A percentile compares a stretch with the other conserved stretches of the same genome.
phyloP scores from a whole-genome alignment of 78 protist genomes.

The Dictyostelium firmibasis region DNA sequence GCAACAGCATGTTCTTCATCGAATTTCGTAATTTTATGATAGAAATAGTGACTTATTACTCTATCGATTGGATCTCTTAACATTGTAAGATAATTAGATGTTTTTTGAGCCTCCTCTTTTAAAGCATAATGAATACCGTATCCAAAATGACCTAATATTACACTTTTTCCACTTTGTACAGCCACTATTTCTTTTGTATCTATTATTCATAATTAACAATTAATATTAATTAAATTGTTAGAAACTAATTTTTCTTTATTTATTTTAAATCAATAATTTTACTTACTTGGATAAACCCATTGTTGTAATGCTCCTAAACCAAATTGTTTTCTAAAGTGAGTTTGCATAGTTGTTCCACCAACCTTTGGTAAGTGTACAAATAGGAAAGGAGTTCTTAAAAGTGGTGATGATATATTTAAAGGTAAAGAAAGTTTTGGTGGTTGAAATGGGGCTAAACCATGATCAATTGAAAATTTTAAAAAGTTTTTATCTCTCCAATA shows the following conservation, averaged over 20 bases:
- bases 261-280: neutral
- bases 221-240: too few species aligned
- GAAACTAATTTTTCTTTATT: too few species aligned
- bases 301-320: neutral
- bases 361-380: neutral
- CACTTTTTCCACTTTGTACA: neutral
- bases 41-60: conserved; percentile 20
- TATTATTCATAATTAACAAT: too few species aligned
- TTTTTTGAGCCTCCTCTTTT: neutral
- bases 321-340: neutral
- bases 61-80: conserved; percentile 61
- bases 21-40: neutral
- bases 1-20: conserved; percentile 18
- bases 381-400: neutral
- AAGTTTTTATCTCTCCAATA: neutral
- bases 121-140: neutral
- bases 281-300: neutral
- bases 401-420: neutral
- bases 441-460: neutral
- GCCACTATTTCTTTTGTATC: neutral
- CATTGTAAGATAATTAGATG: conserved; percentile 17
- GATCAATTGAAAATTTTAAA: neutral
- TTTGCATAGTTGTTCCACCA: neutral
- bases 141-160: neutral
- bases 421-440: neutral